Evolutionary conservation across 2,329 filamentous ascomycete species (phyloP).

Genomic region (Calonectria crousiana): DNA sequence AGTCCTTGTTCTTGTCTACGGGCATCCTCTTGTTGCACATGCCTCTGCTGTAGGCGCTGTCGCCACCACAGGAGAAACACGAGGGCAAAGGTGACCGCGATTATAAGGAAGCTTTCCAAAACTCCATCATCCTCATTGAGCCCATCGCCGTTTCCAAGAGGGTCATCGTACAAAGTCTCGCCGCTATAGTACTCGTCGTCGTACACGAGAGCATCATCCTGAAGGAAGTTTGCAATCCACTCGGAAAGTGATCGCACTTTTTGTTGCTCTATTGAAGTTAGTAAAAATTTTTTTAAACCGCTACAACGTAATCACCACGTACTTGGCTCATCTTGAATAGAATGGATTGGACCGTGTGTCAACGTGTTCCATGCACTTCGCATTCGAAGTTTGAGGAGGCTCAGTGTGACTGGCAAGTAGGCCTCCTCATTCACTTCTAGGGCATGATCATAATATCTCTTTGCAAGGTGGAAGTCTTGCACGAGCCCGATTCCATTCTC

Average conservation of each 20-base stretch:
- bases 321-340: conserved; percentile 91
- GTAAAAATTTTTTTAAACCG: neutral
- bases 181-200: conserved; percentile 70
- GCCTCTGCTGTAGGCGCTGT: conserved; percentile 74
- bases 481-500: conserved; percentile 94
- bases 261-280: conserved; percentile 67
- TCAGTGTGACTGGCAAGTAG: conserved; percentile 91
- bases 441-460: conserved; percentile 94
- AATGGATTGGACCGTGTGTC: conserved; percentile 90
- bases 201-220: conserved; percentile 74
- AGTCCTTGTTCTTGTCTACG: conserved; percentile 49
- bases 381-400: conserved; percentile 84
- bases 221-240: conserved; percentile 89
- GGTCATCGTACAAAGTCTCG: conserved; percentile 67
- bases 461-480: conserved; percentile 97
- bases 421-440: conserved; percentile 93
- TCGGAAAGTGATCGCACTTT: conserved; percentile 84
- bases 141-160: conserved; percentile 71
- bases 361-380: conserved; percentile 96
- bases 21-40: conserved; percentile 51
- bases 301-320: conserved; percentile 50
- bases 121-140: conserved; percentile 79
- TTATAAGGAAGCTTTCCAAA: conserved; percentile 86
- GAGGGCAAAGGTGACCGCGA: conserved; percentile 80
- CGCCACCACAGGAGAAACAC: conserved; percentile 86